These are phyloP conservation scores for Cyclotella choctawhatcheeana DNA, from an alignment of 108 stramenopile species.

Conservation along the genomic window DNA sequence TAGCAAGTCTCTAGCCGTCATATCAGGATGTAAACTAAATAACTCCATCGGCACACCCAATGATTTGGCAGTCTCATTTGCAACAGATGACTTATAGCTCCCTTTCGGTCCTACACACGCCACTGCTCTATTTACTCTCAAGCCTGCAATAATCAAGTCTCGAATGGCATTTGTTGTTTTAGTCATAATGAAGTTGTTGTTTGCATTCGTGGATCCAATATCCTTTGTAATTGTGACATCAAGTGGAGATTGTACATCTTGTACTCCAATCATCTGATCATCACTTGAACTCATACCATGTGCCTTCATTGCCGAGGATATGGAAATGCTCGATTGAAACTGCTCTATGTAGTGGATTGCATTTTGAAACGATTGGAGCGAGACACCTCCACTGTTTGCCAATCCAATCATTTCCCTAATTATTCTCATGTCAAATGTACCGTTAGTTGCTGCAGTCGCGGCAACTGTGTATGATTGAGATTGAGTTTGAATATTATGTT, in stretches of 20 bases:
- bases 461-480: conserved; percentile 13
- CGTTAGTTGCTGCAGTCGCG: conserved; percentile 38
- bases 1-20: conserved; percentile 80
- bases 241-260: conserved; percentile 30
- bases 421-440: conserved; percentile 17
- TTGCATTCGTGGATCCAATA: not conserved
- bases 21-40: conserved; percentile 74
- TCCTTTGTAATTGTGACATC: not conserved
- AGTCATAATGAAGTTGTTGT: conserved; percentile 44
- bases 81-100: conserved; percentile 70
- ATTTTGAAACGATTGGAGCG: conserved; percentile 46
- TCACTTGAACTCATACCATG: conserved; percentile 33
- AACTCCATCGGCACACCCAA: conserved; percentile 61
- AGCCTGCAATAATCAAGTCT: conserved; percentile 58
- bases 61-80: conserved; percentile 47
- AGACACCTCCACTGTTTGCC: conserved; percentile 32
- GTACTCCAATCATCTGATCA: conserved; percentile 42
- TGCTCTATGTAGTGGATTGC: conserved; percentile 37
- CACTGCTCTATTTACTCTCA: conserved; percentile 58
- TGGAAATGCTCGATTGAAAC: conserved; percentile 32
- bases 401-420: conserved; percentile 38
- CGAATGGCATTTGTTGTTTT: conserved; percentile 41
- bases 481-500: too few species aligned
- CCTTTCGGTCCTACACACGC: conserved; percentile 77
- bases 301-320: conserved; percentile 42